Percentiles rank a stretch among this genome's conserved stretches.
phyloP scores from a whole-genome alignment of 2,329 filamentous ascomycete genomes.

The Didymella pinodella region DNA sequence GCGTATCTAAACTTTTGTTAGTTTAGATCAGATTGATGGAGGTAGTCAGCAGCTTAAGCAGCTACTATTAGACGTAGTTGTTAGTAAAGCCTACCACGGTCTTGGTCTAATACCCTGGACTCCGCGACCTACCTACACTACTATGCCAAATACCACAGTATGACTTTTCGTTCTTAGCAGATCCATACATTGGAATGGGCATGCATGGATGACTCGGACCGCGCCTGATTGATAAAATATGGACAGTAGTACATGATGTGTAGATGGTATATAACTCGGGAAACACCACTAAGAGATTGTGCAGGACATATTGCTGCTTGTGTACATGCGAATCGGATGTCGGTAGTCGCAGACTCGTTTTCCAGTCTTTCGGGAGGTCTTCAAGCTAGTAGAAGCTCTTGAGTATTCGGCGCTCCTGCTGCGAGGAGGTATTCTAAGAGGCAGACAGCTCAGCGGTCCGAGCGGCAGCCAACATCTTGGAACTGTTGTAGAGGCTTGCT shows the following conservation, averaged over 20 bases:
- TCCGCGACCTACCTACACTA: too few species aligned
- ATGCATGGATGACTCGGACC: not conserved
- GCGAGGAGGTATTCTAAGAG: constrained; percentile 15
- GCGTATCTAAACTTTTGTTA: too few species aligned
- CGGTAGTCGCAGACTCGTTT: not conserved
- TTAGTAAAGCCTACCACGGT: too few species aligned
- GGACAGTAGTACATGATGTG: not conserved
- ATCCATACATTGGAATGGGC: too few species aligned
- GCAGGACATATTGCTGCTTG: not conserved
- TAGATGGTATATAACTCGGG: constrained; percentile 2
- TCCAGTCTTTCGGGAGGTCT: not conserved
- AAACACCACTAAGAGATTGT: not conserved
- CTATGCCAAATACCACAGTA: too few species aligned
- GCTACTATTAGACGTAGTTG: too few species aligned
- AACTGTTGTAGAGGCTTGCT: constrained; percentile 55
- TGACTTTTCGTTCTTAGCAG: too few species aligned
- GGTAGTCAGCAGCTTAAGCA: too few species aligned
- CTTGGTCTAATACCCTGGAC: too few species aligned
- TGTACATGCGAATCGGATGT: not conserved
- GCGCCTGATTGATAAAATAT: not conserved
- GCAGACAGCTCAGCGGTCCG: constrained; percentile 16
- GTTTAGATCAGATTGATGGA: too few species aligned
- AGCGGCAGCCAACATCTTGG: constrained; percentile 41
- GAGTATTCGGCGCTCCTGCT: constrained; percentile 15
- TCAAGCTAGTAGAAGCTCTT: constrained; percentile 14